phyloP scores from a whole-genome alignment of 2,329 filamentous ascomycete species.

The Harringtonia lauricola region DNA sequence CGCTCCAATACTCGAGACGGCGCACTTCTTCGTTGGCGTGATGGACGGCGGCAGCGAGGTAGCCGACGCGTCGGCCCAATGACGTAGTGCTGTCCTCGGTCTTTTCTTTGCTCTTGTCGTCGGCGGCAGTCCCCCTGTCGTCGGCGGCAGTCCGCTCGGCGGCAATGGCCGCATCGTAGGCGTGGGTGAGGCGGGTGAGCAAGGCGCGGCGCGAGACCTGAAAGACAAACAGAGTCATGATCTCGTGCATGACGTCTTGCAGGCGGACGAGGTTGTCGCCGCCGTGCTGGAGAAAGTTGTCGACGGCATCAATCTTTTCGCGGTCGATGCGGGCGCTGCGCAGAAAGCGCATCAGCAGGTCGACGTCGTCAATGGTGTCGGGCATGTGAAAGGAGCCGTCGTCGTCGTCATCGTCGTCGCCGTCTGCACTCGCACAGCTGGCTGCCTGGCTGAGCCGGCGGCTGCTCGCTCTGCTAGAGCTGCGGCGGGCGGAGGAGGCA shows the following conservation, averaged over 20 bases:
- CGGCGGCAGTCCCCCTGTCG: slow-evolving; percentile 21
- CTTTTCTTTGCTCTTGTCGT: background rate
- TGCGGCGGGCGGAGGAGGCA: slow-evolving; percentile 30
- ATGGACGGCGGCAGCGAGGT: slow-evolving; percentile 62
- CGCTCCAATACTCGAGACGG: slow-evolving; percentile 78
- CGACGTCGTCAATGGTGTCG: slow-evolving; percentile 48
- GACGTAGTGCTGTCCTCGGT: background rate
- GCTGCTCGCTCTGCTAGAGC: slow-evolving; percentile 25
- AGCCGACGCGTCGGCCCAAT: slow-evolving; percentile 38
- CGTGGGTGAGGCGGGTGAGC: slow-evolving; percentile 56
- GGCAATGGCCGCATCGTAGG: slow-evolving; percentile 32
- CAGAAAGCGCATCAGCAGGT: slow-evolving; percentile 57
- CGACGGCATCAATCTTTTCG: slow-evolving; percentile 75
- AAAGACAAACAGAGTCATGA: slow-evolving; percentile 82
- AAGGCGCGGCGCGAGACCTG: slow-evolving; percentile 76
- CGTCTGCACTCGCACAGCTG: slow-evolving; percentile 12
- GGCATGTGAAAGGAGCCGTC: slow-evolving; percentile 24
- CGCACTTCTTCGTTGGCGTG: slow-evolving; percentile 74
- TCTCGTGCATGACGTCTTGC: slow-evolving; percentile 65
- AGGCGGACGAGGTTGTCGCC: slow-evolving; percentile 66
- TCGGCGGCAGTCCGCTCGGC: slow-evolving; percentile 27
- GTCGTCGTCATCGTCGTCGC: slow-evolving; percentile 44
- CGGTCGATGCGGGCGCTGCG: slow-evolving; percentile 67
- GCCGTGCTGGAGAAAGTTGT: slow-evolving; percentile 69
- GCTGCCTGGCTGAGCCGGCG: slow-evolving; percentile 2